Base-by-base conservation (phyloP, 192 early-diverging fungal genomes). In the Linnemannia hyalina region DNA sequence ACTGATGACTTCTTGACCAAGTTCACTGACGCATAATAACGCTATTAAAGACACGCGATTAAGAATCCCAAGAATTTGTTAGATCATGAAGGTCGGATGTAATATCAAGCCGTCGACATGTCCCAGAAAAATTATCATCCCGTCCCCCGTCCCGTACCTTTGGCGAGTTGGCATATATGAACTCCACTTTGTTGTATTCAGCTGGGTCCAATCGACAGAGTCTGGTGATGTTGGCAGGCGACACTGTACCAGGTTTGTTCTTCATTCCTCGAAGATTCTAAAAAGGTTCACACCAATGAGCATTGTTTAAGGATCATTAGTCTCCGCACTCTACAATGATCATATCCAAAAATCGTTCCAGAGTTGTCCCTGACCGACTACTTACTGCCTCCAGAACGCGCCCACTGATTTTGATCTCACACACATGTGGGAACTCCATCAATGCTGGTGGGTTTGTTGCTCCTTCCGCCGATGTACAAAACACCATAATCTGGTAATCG, bases 211-310 rank as follows among this genome's bases (percentile, higher is more conserved):
- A 20, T 44, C 80, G 54, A 57, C 80, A 83, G 32, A 91, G 79
- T 26, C 55, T 42, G 4, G 93, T 92, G 23, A 94, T 83, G 74
- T 94, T 91, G 20, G 90, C 87, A 2, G 93, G 92, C 23, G 91
- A 80, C 8, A 92, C 90, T n/a, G 92, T 93, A 0, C 91, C 90
- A 29, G 92, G 90, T 68, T 88, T 90, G 52, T 92, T 92, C 70
- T 92, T 92, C 60, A 93, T 72, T 4, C 92, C 92, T 32, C 90
- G 84, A 35, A 90, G 72, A n/a, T 81, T 87, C 92, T 93, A 87
- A 8, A 26, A 68, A 70, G 9, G 40, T 71, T 23, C 75, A 49
- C 1, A 35, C 26, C 29, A 38, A 20, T 18, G 1, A 46, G 10
- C 15, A 2, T 15, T 32, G 26, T 26, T 6, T 32, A 16, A 63